Base-by-base conservation (phyloP, 352 stramenopile species). In the Pythium dissotocum region DNA sequence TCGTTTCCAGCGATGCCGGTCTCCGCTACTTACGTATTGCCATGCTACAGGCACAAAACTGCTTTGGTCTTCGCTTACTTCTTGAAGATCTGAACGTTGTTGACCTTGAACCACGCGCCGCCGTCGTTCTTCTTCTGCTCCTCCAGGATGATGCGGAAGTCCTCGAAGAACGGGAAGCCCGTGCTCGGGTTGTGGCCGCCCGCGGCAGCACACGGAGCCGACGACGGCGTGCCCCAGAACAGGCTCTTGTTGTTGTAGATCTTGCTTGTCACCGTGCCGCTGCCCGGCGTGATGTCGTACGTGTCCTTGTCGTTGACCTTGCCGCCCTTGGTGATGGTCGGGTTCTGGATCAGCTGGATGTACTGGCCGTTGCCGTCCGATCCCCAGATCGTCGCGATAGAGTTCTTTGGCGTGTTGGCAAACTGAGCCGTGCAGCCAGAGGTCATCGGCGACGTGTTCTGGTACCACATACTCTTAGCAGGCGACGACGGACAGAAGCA, bases 151-250 rank as follows among this genome's bases (percentile, higher is more conserved):
- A 93, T 64, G 35, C 78, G 77, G 72, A 93, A 91, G 58, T 79
- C 82, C 63, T 90, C 82, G 61, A 91, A 93, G 74, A 90, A 91
- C 6, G 85, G 85, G 71, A 90, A 93, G 30, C 82, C 85, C 44
- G 80, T 82, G 21, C 63, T 62, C 16, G 82, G 69, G 62, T 93
- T 75, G 66, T 90, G 79, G 21, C 85, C 85, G 28, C 79, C 83
- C 12, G 52, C 67, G 1, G 59, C 60, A 5, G 82, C 85, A 60
- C 85, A 93, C 33, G 70, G 53, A 6, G 69, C 61, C 13, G 72
- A 63, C 6, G 80, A 69, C 12, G 80, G 72, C 13, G 81, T 80
- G 35, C 85, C 82, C 82, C 85, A 93, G 72, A 91, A 93, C 0
- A 83, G 40, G 2, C 91, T 57, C 16, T 73, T 77, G 64, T 93